Base-by-base conservation (phyloP, 2,329 filamentous ascomycete genomes). In the Hirsutella minnesotensis region DNA sequence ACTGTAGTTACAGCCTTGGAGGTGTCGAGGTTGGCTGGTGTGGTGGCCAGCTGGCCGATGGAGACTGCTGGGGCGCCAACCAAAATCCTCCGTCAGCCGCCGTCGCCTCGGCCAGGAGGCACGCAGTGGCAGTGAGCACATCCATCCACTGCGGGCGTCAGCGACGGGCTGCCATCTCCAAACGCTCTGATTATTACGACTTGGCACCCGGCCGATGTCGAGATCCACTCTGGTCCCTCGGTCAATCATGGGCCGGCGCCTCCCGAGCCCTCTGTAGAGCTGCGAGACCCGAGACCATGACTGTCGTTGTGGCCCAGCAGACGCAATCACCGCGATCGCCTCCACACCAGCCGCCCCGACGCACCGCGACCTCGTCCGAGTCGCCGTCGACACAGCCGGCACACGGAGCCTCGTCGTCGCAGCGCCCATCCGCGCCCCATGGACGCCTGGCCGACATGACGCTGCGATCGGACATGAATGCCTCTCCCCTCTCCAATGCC, bases 401-500 rank as follows among this genome's bases (percentile, higher is more conserved):
- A 40, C 46, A 43, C 39, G 20, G 45, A 39, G 50, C 49, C 33
- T 45, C 47, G 47, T 45, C 47, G 44, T 52, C 47, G 48, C 49
- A 54, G 50, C 51, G 46, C 44, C 47, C 44, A 38, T 43, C 47
- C 44, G 44, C 46, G 47, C 39, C 45, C 41, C 51, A 48, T 50
- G 51, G 56, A 46, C 46, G 38, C 49, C 42, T 44, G 18, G 47
- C 53, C 41, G 48, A 49, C 44, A 63, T 62, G 61, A 57, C 58
- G 47, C 51, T 54, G 44, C 54, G 55, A 54, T 53, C 56, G 35
- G 59, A 60, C 41, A 45, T 53, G 41, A 60, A 60, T 49, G 57
- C 53, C 41, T 56, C 54, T 43, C 50, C 53, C 45, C 47, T 58
- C 45, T 53, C 53, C 34, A 48, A 47, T 22, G 50, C 49, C 40